These are phyloP conservation scores for Borovskyia barvae DNA, from an alignment of 208 protist genomes.

Conservation along the genomic window DNA sequence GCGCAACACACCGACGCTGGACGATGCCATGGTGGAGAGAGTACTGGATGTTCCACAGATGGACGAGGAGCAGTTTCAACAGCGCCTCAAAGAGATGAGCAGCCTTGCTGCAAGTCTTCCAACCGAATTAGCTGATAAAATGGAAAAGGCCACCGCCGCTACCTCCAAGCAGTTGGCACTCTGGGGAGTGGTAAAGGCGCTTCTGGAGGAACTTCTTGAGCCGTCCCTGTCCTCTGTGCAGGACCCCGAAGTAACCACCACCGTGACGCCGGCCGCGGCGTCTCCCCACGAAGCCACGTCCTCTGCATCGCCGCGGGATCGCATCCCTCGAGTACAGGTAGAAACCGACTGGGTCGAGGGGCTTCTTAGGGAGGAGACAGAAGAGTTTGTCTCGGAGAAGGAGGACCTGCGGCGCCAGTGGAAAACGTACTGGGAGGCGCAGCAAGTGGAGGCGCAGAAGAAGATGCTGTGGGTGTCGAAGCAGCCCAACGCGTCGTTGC, in stretches of 20 bases:
- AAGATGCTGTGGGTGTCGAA: constrained; percentile 48
- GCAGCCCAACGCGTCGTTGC: constrained; percentile 36
- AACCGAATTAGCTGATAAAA: not conserved
- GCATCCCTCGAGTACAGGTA: not conserved
- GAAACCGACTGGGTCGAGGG: constrained; percentile 2
- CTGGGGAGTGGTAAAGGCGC: constrained; percentile 11
- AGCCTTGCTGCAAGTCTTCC: not conserved
- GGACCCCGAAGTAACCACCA: not conserved
- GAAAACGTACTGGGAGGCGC: constrained; percentile 15
- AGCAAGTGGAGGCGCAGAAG: constrained; percentile 32
- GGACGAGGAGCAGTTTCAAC: constrained; percentile 9
- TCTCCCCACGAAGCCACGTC: not conserved
- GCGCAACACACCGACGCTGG: constrained; percentile 24
- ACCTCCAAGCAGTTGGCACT: not conserved
- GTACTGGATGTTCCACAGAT: constrained; percentile 32
- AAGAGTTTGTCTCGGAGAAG: constrained; percentile 14
- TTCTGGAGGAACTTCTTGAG: constrained; percentile 8
- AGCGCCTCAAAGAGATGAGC: not conserved
- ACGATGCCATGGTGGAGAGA: constrained; percentile 29
- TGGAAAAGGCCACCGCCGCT: not conserved
- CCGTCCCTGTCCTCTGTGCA: not conserved
- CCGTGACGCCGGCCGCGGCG: not conserved
- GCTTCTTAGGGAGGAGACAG: constrained; percentile 14
- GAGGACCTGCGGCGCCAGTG: not conserved
- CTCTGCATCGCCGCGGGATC: too few species aligned